Conservation (phyloP, 352 stramenopile genomes). For the Pelagophyceae sp. region DNA sequence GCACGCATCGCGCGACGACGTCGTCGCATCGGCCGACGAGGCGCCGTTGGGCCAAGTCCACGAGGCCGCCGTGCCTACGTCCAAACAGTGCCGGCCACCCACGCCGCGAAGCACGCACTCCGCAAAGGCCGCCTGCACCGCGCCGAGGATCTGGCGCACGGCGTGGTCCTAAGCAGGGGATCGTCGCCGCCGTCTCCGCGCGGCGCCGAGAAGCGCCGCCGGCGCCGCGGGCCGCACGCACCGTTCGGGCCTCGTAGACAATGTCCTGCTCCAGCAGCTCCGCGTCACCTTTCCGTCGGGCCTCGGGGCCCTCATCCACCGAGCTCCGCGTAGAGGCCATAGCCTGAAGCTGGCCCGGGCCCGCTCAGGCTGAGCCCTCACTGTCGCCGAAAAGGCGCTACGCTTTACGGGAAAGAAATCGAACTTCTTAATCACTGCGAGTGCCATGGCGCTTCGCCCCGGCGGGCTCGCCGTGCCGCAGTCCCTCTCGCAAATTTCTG, state of each 20-base stretch:
- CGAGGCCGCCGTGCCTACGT: not conserved
- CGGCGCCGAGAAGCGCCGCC: not conserved
- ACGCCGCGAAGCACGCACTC: not conserved
- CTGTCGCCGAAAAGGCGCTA: no score
- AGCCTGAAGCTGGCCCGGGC: no score
- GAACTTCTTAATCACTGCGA: no score
- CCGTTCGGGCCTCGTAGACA: slow-evolving; percentile 7
- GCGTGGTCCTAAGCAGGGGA: not conserved
- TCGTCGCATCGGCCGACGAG: not conserved
- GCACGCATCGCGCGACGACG: not conserved
- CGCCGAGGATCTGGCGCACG: not conserved
- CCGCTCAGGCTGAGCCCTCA: no score
- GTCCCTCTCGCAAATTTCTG: no score
- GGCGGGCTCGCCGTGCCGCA: no score
- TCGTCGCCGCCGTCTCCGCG: not conserved
- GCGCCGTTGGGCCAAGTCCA: not conserved
- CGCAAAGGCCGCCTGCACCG: not conserved
- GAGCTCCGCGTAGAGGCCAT: no score
- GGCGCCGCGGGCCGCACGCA: not conserved
- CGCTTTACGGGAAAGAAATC: no score
- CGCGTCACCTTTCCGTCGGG: not conserved
- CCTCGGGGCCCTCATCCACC: no score
- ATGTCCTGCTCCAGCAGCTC: slow-evolving; percentile 5
- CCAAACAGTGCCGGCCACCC: no score
- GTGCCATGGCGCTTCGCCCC: no score